phyloP scores from a whole-genome alignment of 192 early-diverging fungal genomes.

The Helicostylum pulchrum region DNA sequence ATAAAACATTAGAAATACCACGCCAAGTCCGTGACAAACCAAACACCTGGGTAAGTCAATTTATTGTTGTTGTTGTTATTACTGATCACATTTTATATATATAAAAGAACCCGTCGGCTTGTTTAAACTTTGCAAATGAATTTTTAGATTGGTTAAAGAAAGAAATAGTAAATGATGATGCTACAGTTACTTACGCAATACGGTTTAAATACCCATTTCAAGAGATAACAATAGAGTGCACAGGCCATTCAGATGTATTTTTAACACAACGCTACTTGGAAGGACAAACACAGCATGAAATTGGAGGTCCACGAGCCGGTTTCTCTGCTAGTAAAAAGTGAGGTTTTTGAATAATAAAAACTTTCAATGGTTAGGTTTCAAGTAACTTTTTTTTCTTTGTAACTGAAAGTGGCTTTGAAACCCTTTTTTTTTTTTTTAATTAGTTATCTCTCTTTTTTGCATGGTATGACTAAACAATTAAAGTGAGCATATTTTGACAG shows the following conservation, averaged over 20 bases:
- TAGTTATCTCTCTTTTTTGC: too few species aligned
- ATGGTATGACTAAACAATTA: too few species aligned
- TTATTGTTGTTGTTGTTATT: too few species aligned
- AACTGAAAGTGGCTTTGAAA: too few species aligned
- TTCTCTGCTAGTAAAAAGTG: too few species aligned
- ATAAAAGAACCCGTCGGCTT: constrained; percentile 78
- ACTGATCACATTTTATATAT: too few species aligned
- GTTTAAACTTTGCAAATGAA: constrained; percentile 76
- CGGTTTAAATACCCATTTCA: constrained; percentile 40
- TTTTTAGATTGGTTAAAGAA: constrained; percentile 52
- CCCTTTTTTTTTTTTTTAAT: too few species aligned
- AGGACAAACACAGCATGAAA: constrained; percentile 16
- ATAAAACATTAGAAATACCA: constrained; percentile 81
- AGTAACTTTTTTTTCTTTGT: too few species aligned
- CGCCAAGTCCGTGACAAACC: constrained; percentile 64
- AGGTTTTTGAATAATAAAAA: too few species aligned
- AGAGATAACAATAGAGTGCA: constrained; percentile 37
- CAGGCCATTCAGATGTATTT: constrained; percentile 29
- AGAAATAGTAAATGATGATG: constrained; percentile 42
- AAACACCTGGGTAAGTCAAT: constrained; percentile 62
- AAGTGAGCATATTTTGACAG: too few species aligned
- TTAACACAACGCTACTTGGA: constrained; percentile 45
- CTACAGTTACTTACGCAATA: constrained; percentile 42
- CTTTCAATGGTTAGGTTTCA: too few species aligned
- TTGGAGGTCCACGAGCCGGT: constrained; percentile 21